Conservation (phyloP, 164 flowering plant genomes). For the Nymphaea colorata region DNA sequence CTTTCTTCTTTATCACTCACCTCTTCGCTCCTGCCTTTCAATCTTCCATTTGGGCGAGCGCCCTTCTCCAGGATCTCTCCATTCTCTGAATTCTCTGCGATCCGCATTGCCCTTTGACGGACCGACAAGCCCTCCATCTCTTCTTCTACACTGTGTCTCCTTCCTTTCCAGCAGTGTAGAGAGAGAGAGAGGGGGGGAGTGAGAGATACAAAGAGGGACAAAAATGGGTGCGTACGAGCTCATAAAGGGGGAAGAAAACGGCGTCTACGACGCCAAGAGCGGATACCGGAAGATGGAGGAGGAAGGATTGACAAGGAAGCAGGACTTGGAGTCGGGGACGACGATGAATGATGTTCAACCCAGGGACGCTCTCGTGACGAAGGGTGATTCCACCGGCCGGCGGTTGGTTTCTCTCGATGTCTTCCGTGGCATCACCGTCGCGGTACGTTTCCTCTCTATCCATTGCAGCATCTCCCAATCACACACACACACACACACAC, state of each 20-base stretch:
- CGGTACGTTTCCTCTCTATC: constrained; percentile 1
- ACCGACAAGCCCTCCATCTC: not conserved
- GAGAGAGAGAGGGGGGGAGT: not conserved
- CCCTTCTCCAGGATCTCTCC: too few species aligned
- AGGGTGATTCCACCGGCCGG: not conserved
- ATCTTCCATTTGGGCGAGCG: too few species aligned
- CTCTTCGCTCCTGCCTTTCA: not conserved
- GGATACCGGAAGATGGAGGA: not conserved
- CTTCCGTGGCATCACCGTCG: constrained; percentile 5
- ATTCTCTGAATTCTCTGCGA: too few species aligned
- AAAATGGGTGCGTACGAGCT: constrained; percentile 3
- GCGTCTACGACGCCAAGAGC: not conserved
- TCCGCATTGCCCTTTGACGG: not conserved
- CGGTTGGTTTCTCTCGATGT: constrained; percentile 3
- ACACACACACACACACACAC: not conserved
- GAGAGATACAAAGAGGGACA: not conserved
- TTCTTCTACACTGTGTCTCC: not conserved
- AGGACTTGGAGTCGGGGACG: not conserved
- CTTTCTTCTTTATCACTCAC: not conserved
- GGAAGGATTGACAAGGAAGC: not conserved
- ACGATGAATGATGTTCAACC: not conserved
- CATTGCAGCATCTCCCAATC: not conserved
- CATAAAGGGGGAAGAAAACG: constrained; percentile 5
- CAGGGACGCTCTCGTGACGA: not conserved
- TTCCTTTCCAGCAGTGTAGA: not conserved